phyloP scores from a whole-genome alignment of 495 filamentous ascomycete species.

The Emericellopsis terricola region DNA sequence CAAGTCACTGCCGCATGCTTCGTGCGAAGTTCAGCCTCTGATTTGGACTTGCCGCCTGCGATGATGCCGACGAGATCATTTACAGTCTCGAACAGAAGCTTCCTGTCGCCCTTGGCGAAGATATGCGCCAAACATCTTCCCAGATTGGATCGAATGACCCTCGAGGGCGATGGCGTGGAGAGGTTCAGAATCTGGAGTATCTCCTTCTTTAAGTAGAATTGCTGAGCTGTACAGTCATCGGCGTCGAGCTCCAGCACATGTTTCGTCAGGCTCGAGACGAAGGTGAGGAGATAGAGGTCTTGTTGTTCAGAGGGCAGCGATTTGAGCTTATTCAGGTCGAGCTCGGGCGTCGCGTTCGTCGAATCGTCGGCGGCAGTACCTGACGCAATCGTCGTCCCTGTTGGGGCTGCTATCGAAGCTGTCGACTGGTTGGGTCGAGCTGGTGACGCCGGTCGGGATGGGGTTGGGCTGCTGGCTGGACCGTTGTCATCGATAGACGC shows the following conservation, averaged over 20 bases:
- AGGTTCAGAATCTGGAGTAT: conserved; percentile 81
- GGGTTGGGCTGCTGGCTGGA: too few relatives aligned
- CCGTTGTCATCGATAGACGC: too few relatives aligned
- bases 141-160: conserved; percentile 76
- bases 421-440: too few relatives aligned
- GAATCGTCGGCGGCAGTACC: conserved; percentile 15
- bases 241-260: conserved; percentile 56
- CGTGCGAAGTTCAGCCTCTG: conserved; percentile 37
- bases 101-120: conserved; percentile 75
- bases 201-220: conserved; percentile 77
- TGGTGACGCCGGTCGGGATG: too few relatives aligned
- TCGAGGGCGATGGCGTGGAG: conserved; percentile 64
- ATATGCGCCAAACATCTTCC: conserved; percentile 71
- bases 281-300: conserved; percentile 80
- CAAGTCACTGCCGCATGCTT: conserved; percentile 84
- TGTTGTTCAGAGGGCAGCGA: conserved; percentile 88
- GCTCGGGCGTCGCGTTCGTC: conserved; percentile 35
- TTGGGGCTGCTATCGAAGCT: too few relatives aligned
- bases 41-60: conserved; percentile 62
- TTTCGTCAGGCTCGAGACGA: conserved; percentile 65
- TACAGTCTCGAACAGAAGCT: conserved; percentile 81
- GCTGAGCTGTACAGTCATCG: conserved; percentile 69
- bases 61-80: conserved; percentile 69
- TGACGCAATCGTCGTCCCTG: conserved; percentile 6
- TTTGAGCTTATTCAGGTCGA: conserved; percentile 78